Percentiles rank a stretch among this genome's conserved stretches.
phyloP scores from a whole-genome alignment of 352 stramenopile species.

The Pythium volutum region DNA sequence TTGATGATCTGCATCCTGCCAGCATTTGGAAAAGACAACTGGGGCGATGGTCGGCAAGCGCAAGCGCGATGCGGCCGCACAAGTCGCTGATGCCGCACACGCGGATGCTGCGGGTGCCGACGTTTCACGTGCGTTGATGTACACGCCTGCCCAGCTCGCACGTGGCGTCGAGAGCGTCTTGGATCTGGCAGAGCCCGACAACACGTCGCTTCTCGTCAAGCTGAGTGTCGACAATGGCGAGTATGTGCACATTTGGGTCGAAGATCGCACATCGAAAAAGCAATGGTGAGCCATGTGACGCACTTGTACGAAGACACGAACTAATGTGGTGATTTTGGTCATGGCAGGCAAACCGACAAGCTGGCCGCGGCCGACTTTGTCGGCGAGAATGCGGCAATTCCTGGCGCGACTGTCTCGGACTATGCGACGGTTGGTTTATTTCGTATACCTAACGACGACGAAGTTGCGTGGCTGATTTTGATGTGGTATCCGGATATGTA shows the following conservation, averaged over 20 bases:
- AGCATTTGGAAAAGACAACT: no score
- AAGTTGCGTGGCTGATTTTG: neutral
- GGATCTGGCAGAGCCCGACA: neutral
- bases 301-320: neutral
- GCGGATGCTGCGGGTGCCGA: neutral
- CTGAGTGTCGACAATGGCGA: neutral
- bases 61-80: neutral
- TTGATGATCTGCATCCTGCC: no score
- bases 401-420: neutral
- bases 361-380: neutral
- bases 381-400: neutral
- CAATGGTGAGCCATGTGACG: constrained; percentile 3
- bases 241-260: constrained; percentile 1
- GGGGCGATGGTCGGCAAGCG: neutral
- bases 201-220: neutral
- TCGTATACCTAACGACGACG: no score
- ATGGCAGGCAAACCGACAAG: neutral
- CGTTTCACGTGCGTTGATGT: neutral
- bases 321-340: neutral
- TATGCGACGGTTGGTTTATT: no score
- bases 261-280: constrained; percentile 1
- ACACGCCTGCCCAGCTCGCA: neutral
- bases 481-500: no score
- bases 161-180: neutral
- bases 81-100: neutral